Conservation (phyloP, 208 protist species). For the Wallacemonas sp. region DNA sequence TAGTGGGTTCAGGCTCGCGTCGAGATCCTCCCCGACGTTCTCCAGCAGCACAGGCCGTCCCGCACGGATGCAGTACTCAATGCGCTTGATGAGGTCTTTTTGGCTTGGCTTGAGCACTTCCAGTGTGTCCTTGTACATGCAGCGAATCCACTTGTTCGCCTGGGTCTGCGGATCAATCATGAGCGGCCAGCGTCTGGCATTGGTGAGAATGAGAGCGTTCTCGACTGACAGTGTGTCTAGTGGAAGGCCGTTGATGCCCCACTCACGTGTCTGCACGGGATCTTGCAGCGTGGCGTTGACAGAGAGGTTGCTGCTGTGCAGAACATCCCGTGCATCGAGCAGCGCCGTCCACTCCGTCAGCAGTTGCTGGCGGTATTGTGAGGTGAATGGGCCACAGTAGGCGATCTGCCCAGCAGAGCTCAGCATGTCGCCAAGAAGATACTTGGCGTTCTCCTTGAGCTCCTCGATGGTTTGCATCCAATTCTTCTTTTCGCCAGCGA, state of each 20-base stretch:
- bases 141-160: conserved; percentile 98
- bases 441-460: conserved; percentile 83
- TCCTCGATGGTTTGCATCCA: conserved; percentile 90
- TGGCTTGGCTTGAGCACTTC: conserved; percentile 96
- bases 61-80: conserved; percentile 92
- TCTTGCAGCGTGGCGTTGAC: conserved; percentile 94
- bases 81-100: conserved; percentile 96
- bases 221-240: conserved; percentile 96
- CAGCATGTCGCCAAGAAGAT: conserved; percentile 96
- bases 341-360: conserved; percentile 83
- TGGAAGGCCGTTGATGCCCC: conserved; percentile 96
- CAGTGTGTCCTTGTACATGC: conserved; percentile 95
- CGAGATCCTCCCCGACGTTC: conserved; percentile 95
- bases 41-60: conserved; percentile 97
- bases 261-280: conserved; percentile 93
- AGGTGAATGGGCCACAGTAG: conserved; percentile 97
- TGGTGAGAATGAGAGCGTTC: conserved; percentile 96
- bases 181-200: conserved; percentile 96
- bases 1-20: conserved; percentile 96
- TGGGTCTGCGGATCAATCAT: conserved; percentile 99
- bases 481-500: conserved; percentile 96
- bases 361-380: conserved; percentile 88
- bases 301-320: conserved; percentile 83
- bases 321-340: conserved; percentile 70
- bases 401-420: conserved; percentile 95